Evolutionary conservation across 805 yeast species (phyloP).

Genomic region (Kazachstania kunashirensis): DNA sequence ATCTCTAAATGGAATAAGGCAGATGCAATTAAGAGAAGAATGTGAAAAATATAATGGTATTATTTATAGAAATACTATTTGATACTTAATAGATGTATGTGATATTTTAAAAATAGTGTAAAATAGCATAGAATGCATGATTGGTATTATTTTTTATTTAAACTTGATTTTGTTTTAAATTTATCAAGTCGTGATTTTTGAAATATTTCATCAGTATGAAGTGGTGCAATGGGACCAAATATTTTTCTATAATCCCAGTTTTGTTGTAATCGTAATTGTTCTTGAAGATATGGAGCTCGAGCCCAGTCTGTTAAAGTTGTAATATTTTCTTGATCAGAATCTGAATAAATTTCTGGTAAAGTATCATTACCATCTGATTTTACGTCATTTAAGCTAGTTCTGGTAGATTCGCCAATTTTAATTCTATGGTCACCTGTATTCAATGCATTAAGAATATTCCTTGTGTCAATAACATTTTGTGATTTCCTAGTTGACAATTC

Average conservation of each 20-base stretch:
- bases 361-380: constrained; percentile 14
- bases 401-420: constrained; percentile 12
- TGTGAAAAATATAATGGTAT: not conserved
- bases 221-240: constrained; percentile 66
- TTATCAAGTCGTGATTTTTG: constrained; percentile 40
- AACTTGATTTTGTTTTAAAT: constrained; percentile 46
- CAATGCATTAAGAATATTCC: constrained; percentile 20
- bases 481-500: not conserved
- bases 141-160: constrained; percentile 24
- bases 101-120: too few relatives aligned
- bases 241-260: constrained; percentile 53
- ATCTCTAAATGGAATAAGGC: constrained; percentile 54
- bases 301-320: constrained; percentile 53
- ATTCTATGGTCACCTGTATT: constrained; percentile 26
- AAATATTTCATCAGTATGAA: constrained; percentile 63
- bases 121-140: too few relatives aligned
- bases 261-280: constrained; percentile 38
- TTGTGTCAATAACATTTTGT: constrained; percentile 4
- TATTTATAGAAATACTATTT: too few relatives aligned
- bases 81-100: too few relatives aligned
- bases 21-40: constrained; percentile 44
- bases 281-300: constrained; percentile 43
- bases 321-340: constrained; percentile 45
- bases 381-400: constrained; percentile 2
- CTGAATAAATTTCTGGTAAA: constrained; percentile 41